Percentiles rank a stretch among this genome's conserved stretches.
phyloP scores from a whole-genome alignment of 768 basidiomycete species.

The Suillus subaureus region DNA sequence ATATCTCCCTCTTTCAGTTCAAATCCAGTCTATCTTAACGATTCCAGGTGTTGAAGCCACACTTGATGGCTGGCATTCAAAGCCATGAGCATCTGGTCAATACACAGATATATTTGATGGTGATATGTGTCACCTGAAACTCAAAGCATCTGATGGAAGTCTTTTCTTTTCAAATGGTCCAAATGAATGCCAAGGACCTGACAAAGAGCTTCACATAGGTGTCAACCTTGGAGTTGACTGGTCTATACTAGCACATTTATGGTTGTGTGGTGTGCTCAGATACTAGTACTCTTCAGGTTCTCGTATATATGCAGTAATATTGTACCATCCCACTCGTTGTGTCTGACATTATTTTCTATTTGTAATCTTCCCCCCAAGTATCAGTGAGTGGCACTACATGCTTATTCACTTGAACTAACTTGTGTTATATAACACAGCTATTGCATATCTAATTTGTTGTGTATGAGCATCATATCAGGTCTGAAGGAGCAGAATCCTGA shows the following conservation, averaged over 20 bases:
- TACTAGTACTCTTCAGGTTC: conserved; percentile 34
- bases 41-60: conserved; percentile 29
- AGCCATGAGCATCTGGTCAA: conserved; percentile 9
- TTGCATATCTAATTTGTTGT: conserved; percentile 12
- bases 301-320: conserved; percentile 38
- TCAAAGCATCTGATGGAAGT: conserved; percentile 27
- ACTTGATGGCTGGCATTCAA: conserved; percentile 20
- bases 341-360: no score
- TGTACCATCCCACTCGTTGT: no score
- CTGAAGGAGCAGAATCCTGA: conserved; percentile 30
- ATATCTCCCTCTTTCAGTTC: conserved; percentile 10
- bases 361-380: no score
- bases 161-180: conserved; percentile 29
- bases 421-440: no score
- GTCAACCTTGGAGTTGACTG: conserved; percentile 35
- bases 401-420: no score
- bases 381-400: no score
- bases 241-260: conserved; percentile 16
- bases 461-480: conserved; percentile 28
- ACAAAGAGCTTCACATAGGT: conserved; percentile 32
- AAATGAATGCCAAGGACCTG: conserved; percentile 9
- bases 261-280: not conserved
- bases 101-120: conserved; percentile 33
- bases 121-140: conserved; percentile 18
- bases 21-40: conserved; percentile 13